Base-by-base conservation (phyloP, 805 yeast species). In the Starmerella kuoi region DNA sequence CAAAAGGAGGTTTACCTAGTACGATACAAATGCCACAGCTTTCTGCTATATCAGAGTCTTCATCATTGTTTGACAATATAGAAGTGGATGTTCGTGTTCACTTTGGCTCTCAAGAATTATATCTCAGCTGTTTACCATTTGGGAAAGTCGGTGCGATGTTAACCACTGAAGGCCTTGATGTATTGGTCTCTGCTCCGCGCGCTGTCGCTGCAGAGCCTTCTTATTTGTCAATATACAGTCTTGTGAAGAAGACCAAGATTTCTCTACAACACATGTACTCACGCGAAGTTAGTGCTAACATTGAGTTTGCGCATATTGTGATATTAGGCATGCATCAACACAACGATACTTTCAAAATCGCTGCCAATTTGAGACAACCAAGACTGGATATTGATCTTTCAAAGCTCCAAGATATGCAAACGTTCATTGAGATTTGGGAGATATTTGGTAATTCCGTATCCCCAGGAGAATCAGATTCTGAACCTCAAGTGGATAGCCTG, bases 61-160 rank as follows among this genome's bases (percentile, higher is more conserved):
- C 28, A 25, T 25, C 15, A 11, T 18, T 6, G 14, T 4, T 6
- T 4, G 20, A 17, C 19, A 12, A 23, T 8, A 38, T 46, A 8
- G 48, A 48, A 12, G 24, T 49, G 3, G 47, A 45, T 26, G 17
- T 46, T 8, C 46, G 28, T 9, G 49, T 87, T 5, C 66, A 70
- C 31, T 70, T 87, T 40, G 86, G 76, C 18, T 72, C 77, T 26
- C 98, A 91, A 57, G 73, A 72, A 34, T 57, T 91, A 19, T 72
- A 80, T 2, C 64, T 91, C 40, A 81, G 94, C 51, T 91, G 98
- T 68, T 88, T 83, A 47, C 98, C 98, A 1, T 78, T 78, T 15
- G 97, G 97, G 0, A 85, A 83, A 56, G 91, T 91, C 2, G 86
- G 85, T 30, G 93, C 96, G 0, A 73, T 80, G 27, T 77, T 85